These are phyloP conservation scores for Tuber umbilicatum DNA, from an alignment of 495 filamentous ascomycete species.

Conservation along the genomic window DNA sequence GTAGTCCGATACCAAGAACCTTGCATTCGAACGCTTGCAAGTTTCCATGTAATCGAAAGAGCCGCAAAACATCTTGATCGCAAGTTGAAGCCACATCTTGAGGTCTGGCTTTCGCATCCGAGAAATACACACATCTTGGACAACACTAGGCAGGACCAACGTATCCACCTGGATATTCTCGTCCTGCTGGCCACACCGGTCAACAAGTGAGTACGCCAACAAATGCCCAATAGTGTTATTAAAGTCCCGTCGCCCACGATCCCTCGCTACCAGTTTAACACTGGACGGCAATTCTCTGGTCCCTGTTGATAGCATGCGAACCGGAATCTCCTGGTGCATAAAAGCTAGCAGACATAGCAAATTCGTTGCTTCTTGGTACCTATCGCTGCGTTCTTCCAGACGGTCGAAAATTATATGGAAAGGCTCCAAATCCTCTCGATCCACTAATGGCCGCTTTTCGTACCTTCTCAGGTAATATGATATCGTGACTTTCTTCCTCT, in stretches of 20 bases:
- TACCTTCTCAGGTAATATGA: constrained; percentile 65
- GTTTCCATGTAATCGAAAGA: constrained; percentile 58
- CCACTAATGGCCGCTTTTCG: constrained; percentile 59
- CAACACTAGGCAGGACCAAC: constrained; percentile 61
- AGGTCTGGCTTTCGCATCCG: constrained; percentile 53
- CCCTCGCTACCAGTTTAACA: constrained; percentile 20
- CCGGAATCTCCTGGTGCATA: constrained; percentile 65
- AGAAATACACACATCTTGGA: constrained; percentile 72
- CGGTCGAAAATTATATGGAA: constrained; percentile 67
- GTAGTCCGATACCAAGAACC: constrained; percentile 61
- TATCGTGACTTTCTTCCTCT: constrained; percentile 62
- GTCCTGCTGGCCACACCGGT: constrained; percentile 47
- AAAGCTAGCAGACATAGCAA: constrained; percentile 69
- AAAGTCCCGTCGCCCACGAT: constrained; percentile 49
- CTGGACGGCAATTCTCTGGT: constrained; percentile 13
- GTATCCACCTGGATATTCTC: constrained; percentile 64
- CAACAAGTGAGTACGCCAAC: constrained; percentile 43
- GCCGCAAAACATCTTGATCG: constrained; percentile 54
- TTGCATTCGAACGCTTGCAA: constrained; percentile 52
- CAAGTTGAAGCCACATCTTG: constrained; percentile 59
- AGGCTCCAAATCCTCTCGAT: constrained; percentile 51
- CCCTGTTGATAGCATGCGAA: constrained; percentile 62
- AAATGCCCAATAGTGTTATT: constrained; percentile 53
- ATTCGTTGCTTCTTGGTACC: constrained; percentile 55
- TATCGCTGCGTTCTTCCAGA: constrained; percentile 54